phyloP scores from a whole-genome alignment of 164 flowering plant species.

The Umbilicus rupestris region DNA sequence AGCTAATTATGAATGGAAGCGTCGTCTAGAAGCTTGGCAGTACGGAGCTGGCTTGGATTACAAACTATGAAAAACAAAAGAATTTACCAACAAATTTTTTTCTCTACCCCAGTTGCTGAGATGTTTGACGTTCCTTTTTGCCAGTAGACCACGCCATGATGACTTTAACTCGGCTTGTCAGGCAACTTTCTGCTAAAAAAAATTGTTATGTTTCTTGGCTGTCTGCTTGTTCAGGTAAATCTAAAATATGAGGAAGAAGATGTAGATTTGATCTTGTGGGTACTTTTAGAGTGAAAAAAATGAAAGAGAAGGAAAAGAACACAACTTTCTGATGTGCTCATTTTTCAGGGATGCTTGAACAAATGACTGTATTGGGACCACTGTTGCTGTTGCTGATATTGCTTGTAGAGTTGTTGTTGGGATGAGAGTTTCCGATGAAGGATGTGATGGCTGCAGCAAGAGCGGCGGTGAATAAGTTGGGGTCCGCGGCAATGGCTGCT shows the following conservation, averaged over 20 bases:
- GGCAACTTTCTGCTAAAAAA: no score
- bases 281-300: neutral
- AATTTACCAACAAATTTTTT: no score
- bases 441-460: conserved; percentile 37
- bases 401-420: conserved; percentile 15
- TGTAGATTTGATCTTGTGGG: neutral
- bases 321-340: conserved; percentile 7
- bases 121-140: no score
- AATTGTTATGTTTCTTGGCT: no score
- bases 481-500: conserved; percentile 36
- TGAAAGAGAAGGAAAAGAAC: neutral
- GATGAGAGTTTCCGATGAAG: conserved; percentile 22
- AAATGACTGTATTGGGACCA: conserved; percentile 17
- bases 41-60: conserved; percentile 81
- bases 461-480: conserved; percentile 35
- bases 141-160: no score
- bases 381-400: conserved; percentile 22
- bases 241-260: no score
- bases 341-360: conserved; percentile 16
- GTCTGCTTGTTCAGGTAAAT: no score
- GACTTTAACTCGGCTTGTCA: no score
- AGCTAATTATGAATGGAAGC: conserved; percentile 52
- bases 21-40: conserved; percentile 75
- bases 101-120: no score
- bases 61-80: neutral